A percentile compares a stretch with the other conserved stretches of the same genome.
phyloP scores from a whole-genome alignment of 805 yeast species.

The Candida ulmi region DNA sequence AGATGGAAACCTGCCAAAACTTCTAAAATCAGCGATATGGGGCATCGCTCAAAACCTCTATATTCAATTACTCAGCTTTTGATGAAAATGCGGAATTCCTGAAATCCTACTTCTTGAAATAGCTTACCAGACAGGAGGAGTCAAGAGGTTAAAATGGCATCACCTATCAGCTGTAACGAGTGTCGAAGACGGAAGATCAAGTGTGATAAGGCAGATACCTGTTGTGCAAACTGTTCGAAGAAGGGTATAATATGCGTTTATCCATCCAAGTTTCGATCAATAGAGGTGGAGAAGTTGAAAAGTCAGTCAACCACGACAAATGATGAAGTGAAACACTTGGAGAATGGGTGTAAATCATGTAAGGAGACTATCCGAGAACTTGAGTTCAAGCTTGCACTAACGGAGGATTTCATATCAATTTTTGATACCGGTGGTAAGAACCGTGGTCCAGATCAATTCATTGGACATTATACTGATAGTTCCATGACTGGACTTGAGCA shows the following conservation, averaged over 20 bases:
- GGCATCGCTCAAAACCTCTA: too few species aligned
- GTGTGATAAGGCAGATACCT: conserved; percentile 11
- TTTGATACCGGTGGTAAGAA: conserved; percentile 12
- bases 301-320: not conserved
- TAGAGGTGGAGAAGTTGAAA: conserved; percentile 12
- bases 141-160: too few species aligned
- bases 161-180: conserved; percentile 21
- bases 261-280: conserved; percentile 21
- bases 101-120: too few species aligned
- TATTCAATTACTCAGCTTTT: too few species aligned
- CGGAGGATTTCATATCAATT: conserved; percentile 19
- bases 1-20: too few species aligned
- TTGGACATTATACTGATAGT: conserved; percentile 9
- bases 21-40: too few species aligned
- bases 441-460: conserved; percentile 6
- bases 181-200: conserved; percentile 23
- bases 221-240: conserved; percentile 15
- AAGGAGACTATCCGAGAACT: conserved; percentile 12
- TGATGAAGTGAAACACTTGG: too few species aligned
- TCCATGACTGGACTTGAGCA: conserved; percentile 8
- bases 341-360: not conserved
- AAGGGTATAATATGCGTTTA: conserved; percentile 12
- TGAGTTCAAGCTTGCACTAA: conserved; percentile 12
- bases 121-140: too few species aligned
- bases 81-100: not conserved